phyloP scores from a whole-genome alignment of 257 asterid genomes.

The Scutellaria baicalensis region DNA sequence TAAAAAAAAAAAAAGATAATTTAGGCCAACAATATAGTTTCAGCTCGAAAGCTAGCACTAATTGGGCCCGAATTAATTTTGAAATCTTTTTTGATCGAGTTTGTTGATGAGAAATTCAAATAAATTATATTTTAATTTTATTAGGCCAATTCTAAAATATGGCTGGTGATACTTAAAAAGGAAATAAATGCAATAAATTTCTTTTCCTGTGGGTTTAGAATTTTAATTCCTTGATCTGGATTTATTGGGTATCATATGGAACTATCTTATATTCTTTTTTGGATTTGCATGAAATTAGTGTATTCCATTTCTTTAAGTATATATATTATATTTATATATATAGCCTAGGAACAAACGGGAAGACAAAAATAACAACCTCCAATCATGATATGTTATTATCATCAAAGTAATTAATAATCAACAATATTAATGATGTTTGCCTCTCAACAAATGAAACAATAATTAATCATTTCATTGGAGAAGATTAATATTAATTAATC shows the following conservation, averaged over 20 bases:
- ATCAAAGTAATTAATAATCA: not conserved
- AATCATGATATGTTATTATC: not conserved
- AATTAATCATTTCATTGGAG: not conserved
- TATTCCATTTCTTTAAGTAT: not conserved
- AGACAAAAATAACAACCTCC: slow-evolving; percentile 2
- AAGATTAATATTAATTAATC: not conserved
- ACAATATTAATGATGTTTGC: slow-evolving; percentile 10
- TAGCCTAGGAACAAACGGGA: slow-evolving; percentile 15
- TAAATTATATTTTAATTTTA: too few species aligned
- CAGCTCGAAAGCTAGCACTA: too few species aligned
- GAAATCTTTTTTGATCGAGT: too few species aligned
- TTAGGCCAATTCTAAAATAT: too few species aligned
- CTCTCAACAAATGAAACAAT: slow-evolving; percentile 9
- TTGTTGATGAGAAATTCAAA: too few species aligned
- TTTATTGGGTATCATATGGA: slow-evolving; percentile 9
- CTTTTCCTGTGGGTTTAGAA: too few species aligned
- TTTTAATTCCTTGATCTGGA: not conserved
- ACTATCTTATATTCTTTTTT: slow-evolving; percentile 15
- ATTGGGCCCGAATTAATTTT: too few species aligned
- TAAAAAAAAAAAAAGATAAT: too few species aligned
- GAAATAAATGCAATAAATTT: too few species aligned
- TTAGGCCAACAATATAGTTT: too few species aligned
- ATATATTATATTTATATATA: not conserved
- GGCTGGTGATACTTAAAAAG: too few species aligned
- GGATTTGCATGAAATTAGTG: slow-evolving; percentile 7